Evolutionary conservation across 352 stramenopile genomes (phyloP), one percentile per base, ranked within the genome.

Genomic region (Pythium pyrilobum): DNA sequence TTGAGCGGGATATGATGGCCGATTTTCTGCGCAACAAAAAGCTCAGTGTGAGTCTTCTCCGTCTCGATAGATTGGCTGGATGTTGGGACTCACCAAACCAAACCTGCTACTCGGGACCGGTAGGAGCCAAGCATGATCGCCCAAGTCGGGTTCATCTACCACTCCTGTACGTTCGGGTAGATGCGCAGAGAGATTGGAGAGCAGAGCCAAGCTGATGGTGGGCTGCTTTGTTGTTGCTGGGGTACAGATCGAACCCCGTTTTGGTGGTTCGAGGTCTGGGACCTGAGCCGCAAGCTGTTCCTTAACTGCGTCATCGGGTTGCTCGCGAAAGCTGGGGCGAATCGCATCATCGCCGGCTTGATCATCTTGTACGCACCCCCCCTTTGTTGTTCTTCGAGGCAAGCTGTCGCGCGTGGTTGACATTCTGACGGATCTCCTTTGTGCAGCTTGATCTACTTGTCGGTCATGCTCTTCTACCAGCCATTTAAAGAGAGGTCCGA

Each of bases 211-310:
- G n/a, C n/a, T n/a, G n/a, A n/a, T n/a, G n/a, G n/a, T n/a, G n/a
- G n/a, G n/a, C n/a, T n/a, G n/a, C n/a, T 4, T 32, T 29, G 18
- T 21, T 27, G 3, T 50, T 29, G 3, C 11, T 18, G n/a, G n/a
- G n/a, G n/a, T 27, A 16, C 16, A 90, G 80, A 91, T 54, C 62
- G 67, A 28, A 63, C 67, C 3, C 18, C 56, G 5, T 91, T 87
- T 44, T 91, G 77, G 80, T 91, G 75, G 73, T 91, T 87, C 40
- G 77, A 89, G 59, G 79, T 91, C 3, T 85, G 77, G 69, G 77
- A 91, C 24, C 61, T 91, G n/a, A 59, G 66, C 1, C 71, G 80
- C 15, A 91, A 91, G 47, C 69, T 89, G 29, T 78, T 74, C 32
- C 59, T 91, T 12, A 91, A 86, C 52, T 85, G 77, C 47, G 39